Conservation (phyloP, 1,139 yeast species). For the Starmera stellimalicola region DNA sequence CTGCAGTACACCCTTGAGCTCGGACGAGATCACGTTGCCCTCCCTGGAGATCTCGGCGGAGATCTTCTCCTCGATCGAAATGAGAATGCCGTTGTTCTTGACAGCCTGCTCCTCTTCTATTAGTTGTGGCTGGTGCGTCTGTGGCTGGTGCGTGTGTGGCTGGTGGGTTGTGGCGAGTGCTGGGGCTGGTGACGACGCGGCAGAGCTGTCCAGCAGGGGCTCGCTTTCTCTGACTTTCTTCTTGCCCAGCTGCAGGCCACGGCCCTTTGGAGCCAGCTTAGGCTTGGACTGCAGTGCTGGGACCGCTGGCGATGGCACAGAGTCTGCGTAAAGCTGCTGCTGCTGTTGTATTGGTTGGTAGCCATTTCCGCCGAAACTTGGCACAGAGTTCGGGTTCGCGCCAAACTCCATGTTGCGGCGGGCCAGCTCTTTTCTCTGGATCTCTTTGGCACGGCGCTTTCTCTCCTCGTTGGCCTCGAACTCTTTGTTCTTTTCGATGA, state of each 20-base stretch:
- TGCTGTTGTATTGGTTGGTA: slow-evolving; percentile 3
- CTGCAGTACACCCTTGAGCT: slow-evolving; percentile 86
- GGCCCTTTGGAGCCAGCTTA: slow-evolving; percentile 43
- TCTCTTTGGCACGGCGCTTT: slow-evolving; percentile 90
- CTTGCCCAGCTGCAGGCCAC: slow-evolving; percentile 74
- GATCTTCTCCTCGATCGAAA: slow-evolving; percentile 69
- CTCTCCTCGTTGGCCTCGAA: slow-evolving; percentile 96
- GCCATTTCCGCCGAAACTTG: slow-evolving; percentile 1
- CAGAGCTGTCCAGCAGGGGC: slow-evolving; percentile 31
- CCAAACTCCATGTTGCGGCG: slow-evolving; percentile 12
- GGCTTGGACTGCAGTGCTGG: slow-evolving; percentile 23
- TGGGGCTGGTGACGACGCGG: slow-evolving; percentile 9
- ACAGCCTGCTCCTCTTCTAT: slow-evolving; percentile 20
- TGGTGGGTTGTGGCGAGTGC: slow-evolving; percentile 16
- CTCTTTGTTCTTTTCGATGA: slow-evolving; percentile 94
- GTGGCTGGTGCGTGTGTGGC: slow-evolving; percentile 11
- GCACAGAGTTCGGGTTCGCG: not conserved
- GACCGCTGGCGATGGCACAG: slow-evolving; percentile 11
- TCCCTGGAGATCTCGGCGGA: slow-evolving; percentile 76
- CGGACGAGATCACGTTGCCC: slow-evolving; percentile 66
- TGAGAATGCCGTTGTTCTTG: slow-evolving; percentile 65
- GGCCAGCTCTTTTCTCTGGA: slow-evolving; percentile 65
- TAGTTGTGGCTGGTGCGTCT: slow-evolving; percentile 13
- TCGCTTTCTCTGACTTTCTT: slow-evolving; percentile 34
- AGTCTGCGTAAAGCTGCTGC: slow-evolving; percentile 1